A percentile compares a stretch with the other conserved stretches of the same genome.
phyloP scores from a whole-genome alignment of 805 yeast species.

The Peterozyma toletana region DNA sequence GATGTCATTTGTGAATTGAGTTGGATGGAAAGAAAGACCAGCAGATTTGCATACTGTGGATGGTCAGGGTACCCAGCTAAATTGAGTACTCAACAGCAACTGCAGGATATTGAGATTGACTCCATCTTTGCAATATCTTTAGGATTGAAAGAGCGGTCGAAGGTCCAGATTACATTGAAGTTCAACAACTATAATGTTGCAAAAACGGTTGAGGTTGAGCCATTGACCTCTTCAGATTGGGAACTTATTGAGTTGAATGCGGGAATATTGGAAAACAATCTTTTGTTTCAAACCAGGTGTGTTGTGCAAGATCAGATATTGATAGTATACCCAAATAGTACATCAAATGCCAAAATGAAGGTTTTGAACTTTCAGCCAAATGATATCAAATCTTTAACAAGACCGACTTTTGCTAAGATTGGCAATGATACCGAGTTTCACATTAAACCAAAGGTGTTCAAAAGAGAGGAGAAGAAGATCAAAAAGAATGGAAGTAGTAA shows the following conservation, averaged over 20 bases:
- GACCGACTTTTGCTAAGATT: conserved; percentile 26
- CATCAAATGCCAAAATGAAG: conserved; percentile 49
- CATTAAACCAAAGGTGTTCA: conserved; percentile 61
- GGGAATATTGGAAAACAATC: conserved; percentile 60
- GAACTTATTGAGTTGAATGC: conserved; percentile 84
- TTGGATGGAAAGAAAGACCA: conserved; percentile 10
- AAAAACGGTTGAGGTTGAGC: conserved; percentile 66
- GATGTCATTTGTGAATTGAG: conserved; percentile 28
- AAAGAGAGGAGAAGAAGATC: conserved; percentile 7
- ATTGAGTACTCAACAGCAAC: background rate
- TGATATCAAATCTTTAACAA: conserved; percentile 25
- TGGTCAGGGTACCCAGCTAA: conserved; percentile 30
- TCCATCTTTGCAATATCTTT: conserved; percentile 53
- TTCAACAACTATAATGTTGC: conserved; percentile 43
- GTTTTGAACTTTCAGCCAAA: conserved; percentile 23
- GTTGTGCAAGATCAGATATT: conserved; percentile 52
- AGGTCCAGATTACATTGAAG: conserved; percentile 35
- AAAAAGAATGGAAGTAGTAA: conserved; percentile 14
- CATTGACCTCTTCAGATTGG: conserved; percentile 77
- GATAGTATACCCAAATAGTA: conserved; percentile 64
- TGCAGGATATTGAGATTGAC: conserved; percentile 48
- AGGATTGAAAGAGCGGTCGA: conserved; percentile 34
- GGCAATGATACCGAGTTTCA: conserved; percentile 30
- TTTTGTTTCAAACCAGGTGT: conserved; percentile 76
- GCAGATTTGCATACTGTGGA: conserved; percentile 25